Base-by-base conservation (phyloP, 352 stramenopile species). In the Phytophthora tubulina region DNA sequence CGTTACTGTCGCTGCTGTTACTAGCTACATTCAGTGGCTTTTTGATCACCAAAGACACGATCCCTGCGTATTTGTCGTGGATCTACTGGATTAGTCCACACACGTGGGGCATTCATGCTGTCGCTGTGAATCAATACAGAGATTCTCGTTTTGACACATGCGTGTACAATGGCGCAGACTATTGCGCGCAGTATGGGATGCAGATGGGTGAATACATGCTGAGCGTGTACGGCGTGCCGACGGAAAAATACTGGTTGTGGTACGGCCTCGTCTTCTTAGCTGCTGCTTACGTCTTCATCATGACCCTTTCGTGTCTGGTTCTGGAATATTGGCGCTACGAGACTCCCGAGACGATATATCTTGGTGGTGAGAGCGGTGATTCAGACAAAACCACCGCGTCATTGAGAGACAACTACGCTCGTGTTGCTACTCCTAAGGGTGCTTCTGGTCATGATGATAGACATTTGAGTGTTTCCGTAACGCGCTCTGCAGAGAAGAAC, bases 41-140 rank as follows among this genome's bases (percentile, higher is more conserved):
- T 48, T 39, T 81, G 36, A 70, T 88, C 35, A 73, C 85, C 11
- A 65, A 81, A 5, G 72, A 81, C 9, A 46, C 70, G 3, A 89
- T 91, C 21, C 85, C 83, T 9, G 64, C 46, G 13, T 84, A 84
- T 57, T 73, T 82, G 31, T 67, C 59, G 3, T 93, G 86, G 86
- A 7, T 90, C 21, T 92, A 90, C 67, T 91, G 73, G 72, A 70
- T 92, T 38, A 84, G 88, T 54, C 86, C 86, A 0, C 57, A 90
- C 2, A 59, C 73, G 0, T 92, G 83, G 82, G 51, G 38, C 0
- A 54, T 86, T 32, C 81, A 82, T 9, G 50, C 54, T 30, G 46
- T 87, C 9, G 76, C 63, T 3, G 66, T 88, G 17, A 76, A 58
- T 17, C 67, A 91, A 49, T 89, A 87, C 62, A 35, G 73, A 4